Conservation (phyloP, 225 moss, liverwort and hornwort species). For the Climacium dendroides region DNA sequence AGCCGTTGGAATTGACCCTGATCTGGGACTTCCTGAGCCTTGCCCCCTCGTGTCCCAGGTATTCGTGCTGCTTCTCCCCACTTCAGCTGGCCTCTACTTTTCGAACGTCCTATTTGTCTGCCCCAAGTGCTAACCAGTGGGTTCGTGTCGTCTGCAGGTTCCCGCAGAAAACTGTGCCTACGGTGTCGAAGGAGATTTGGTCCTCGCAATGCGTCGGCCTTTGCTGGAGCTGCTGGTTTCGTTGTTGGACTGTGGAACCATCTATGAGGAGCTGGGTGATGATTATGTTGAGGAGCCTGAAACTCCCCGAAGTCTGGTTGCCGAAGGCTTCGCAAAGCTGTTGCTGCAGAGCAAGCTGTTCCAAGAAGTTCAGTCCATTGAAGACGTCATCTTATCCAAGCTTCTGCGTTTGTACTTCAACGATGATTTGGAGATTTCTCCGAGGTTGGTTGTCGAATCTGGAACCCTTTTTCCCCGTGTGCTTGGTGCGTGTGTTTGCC, state of each 20-base stretch:
- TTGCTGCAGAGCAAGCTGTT: conserved; percentile 63
- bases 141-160: conserved; percentile 1
- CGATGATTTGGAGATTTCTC: conserved; percentile 38
- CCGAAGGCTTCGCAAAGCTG: conserved; percentile 83
- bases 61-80: background rate
- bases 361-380: conserved; percentile 45
- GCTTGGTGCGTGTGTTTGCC: background rate
- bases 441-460: conserved; percentile 43
- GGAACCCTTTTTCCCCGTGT: background rate
- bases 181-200: conserved; percentile 17
- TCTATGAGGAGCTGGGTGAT: conserved; percentile 27
- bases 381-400: conserved; percentile 46
- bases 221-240: conserved; percentile 27
- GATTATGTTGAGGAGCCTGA: conserved; percentile 16
- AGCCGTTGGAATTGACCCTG: conserved; percentile 32
- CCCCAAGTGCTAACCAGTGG: background rate
- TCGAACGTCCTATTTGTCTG: background rate
- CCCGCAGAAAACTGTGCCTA: background rate
- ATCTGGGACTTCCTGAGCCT: conserved; percentile 24
- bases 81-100: background rate
- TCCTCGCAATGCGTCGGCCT: conserved; percentile 11
- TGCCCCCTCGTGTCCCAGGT: conserved; percentile 33
- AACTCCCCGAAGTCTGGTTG: conserved; percentile 38
- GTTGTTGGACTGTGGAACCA: conserved; percentile 37
- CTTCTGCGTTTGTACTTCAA: conserved; percentile 75